Base-by-base conservation (phyloP, 2,329 filamentous ascomycete genomes). In the Fusarium begoniae region DNA sequence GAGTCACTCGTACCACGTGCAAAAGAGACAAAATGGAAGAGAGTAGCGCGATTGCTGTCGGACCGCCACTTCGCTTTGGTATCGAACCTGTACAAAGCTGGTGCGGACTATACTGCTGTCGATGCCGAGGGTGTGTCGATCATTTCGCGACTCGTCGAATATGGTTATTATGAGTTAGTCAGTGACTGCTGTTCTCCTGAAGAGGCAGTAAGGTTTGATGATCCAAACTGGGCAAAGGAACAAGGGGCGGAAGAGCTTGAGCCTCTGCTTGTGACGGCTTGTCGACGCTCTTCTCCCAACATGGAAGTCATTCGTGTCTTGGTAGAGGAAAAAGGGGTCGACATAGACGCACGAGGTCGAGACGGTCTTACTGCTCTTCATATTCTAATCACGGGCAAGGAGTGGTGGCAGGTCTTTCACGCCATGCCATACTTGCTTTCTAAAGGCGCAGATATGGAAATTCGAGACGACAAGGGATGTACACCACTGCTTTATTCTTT, bases 381-480 rank as follows among this genome's bases (percentile, higher is more conserved):
- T 51, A 5, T 44, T 6, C 55, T 77, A 13, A 58, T 73, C 28
- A 10, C 5, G 13, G 55, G 64, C 5, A 28, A 14, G 11, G 32
- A 48, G 15, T 75, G 70, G 72, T 77, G 74, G 74, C 67, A 77
- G 38, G 55, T 54, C 12, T 58, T 73, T 35, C 63, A 61, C 22
- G 74, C 54, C n/a, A 63, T 77, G 15, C 70, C 63, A 30, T 75
- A 77, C 20, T n/a, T 77, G 30, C 35, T 75, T 18, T 76, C 70
- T 22, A 63, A 64, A 26, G 74, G 75, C 5, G 74, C 69, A 8
- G 37, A 69, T 22, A 37, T 74, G 28, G 61, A 77, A 41, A 50
- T 41, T 41, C 56, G 54, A 20, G 35, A 75, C 20, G 8, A 13
- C 3, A 4, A 40, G 6, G 70, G 62, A 18, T 8, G 38, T 5